Percentiles rank a stretch among this genome's conserved stretches.
Evolutionary conservation across 306 rosid species (phyloP).

Genomic region (Rosa multiflora): DNA sequence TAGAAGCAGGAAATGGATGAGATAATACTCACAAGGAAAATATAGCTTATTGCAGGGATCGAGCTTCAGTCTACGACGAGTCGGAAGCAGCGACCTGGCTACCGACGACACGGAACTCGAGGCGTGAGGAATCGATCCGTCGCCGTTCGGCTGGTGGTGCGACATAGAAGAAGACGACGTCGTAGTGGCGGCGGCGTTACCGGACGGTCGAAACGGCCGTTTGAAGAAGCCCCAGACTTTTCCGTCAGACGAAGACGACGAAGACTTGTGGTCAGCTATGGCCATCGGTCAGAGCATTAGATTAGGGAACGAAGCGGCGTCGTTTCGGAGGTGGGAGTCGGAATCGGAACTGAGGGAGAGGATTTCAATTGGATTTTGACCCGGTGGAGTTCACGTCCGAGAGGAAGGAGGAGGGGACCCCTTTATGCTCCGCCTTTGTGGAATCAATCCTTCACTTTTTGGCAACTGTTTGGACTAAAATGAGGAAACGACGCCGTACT

Average conservation of each 20-base stretch:
- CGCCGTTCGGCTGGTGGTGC: conserved; percentile 44
- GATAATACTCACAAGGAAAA: conserved; percentile 72
- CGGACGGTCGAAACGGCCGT: conserved; percentile 69
- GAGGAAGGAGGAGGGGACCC: background rate
- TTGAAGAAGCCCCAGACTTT: conserved; percentile 88
- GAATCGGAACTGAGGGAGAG: conserved; percentile 33
- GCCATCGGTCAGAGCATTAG: conserved; percentile 60
- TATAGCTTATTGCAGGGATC: conserved; percentile 90
- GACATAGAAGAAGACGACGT: conserved; percentile 34
- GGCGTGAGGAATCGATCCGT: conserved; percentile 51
- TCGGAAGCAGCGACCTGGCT: conserved; percentile 84
- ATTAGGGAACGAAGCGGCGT: background rate
- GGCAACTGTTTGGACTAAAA: background rate
- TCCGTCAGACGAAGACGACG: conserved; percentile 69
- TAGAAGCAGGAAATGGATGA: background rate
- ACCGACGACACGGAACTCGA: conserved; percentile 83
- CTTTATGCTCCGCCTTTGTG: background rate
- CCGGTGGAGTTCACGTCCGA: conserved; percentile 31
- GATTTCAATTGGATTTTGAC: conserved; percentile 35
- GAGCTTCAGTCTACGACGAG: conserved; percentile 97
- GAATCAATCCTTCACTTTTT: background rate
- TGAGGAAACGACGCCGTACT: conserved; percentile 6
- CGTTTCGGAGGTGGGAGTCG: background rate
- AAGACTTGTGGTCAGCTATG: conserved; percentile 62
- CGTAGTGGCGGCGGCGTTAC: conserved; percentile 35